Percentiles rank a stretch among this genome's conserved stretches.
These are phyloP conservation scores for Chaetothyriales sp. DNA, from an alignment of 2,329 filamentous ascomycete species.

Conservation along the genomic window DNA sequence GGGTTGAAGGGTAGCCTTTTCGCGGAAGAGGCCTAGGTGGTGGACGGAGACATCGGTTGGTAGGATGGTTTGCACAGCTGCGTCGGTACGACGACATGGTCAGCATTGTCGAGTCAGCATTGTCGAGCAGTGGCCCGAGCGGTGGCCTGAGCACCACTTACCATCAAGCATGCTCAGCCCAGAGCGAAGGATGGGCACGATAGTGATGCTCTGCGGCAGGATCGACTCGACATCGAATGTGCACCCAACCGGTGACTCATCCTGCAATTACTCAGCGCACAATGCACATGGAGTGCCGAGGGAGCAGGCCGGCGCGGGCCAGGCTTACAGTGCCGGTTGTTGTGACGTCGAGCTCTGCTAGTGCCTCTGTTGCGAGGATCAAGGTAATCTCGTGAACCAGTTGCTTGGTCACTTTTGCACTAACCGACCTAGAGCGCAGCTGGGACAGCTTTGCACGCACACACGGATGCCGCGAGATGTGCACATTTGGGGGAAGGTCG, in stretches of 20 bases:
- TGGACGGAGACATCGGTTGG: slow-evolving; percentile 69
- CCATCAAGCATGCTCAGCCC: slow-evolving; percentile 84
- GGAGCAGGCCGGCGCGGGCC: slow-evolving; percentile 2
- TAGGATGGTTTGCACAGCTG: slow-evolving; percentile 69
- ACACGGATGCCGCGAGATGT: slow-evolving; percentile 76
- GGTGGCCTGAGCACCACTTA: slow-evolving; percentile 22
- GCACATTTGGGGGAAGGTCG: slow-evolving; percentile 42
- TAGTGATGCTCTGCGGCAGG: slow-evolving; percentile 53
- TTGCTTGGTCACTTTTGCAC: slow-evolving; percentile 61
- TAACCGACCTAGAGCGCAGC: slow-evolving; percentile 60
- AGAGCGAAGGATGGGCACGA: slow-evolving; percentile 86
- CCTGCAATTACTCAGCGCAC: slow-evolving; percentile 35
- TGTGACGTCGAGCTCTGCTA: slow-evolving; percentile 45
- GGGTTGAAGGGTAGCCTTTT: slow-evolving; percentile 70
- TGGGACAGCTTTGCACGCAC: slow-evolving; percentile 79
- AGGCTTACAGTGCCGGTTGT: slow-evolving; percentile 51
- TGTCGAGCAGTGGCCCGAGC: slow-evolving; percentile 1
- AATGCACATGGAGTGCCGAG: not conserved
- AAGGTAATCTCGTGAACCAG: slow-evolving; percentile 77
- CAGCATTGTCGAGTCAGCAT: not conserved
- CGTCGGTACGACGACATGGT: slow-evolving; percentile 4
- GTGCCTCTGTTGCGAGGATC: slow-evolving; percentile 70
- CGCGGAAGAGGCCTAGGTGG: slow-evolving; percentile 88
- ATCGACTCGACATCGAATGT: slow-evolving; percentile 55
- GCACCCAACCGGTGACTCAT: slow-evolving; percentile 64